phyloP scores from a whole-genome alignment of 768 basidiomycete genomes.

The Psilocybe tampanensis region DNA sequence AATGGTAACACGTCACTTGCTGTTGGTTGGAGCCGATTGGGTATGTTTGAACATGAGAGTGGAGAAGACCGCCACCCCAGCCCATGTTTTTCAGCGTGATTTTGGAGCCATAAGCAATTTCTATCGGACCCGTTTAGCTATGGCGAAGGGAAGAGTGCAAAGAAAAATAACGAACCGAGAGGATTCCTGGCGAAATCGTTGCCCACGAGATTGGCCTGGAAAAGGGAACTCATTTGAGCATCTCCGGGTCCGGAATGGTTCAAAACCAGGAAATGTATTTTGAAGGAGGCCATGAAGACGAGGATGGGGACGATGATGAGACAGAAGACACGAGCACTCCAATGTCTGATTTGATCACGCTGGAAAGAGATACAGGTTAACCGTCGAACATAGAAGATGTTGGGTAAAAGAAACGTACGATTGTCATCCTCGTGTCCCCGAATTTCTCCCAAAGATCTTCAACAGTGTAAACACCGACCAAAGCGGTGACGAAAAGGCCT shows the following conservation, averaged over 20 bases:
- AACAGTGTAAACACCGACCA: conserved; percentile 94
- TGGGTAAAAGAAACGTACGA: conserved; percentile 52
- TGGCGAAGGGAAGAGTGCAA: neutral
- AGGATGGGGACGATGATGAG: conserved; percentile 89
- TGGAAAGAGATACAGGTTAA: conserved; percentile 29
- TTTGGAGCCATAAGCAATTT: conserved; percentile 88
- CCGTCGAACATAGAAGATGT: conserved; percentile 2
- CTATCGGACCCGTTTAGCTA: conserved; percentile 43
- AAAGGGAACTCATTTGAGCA: conserved; percentile 97
- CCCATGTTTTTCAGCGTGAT: conserved; percentile 96
- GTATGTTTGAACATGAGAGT: conserved; percentile 96
- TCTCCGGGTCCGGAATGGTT: conserved; percentile 96
- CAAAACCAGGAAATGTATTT: conserved; percentile 92
- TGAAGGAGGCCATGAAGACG: conserved; percentile 94
- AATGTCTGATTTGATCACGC: conserved; percentile 89
- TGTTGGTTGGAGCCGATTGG: conserved; percentile 92
- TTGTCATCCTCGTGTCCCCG: conserved; percentile 90
- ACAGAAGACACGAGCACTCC: conserved; percentile 83
- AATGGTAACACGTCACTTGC: conserved; percentile 98
- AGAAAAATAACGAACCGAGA: conserved; percentile 54
- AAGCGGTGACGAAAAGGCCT: conserved; percentile 91
- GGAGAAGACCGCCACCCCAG: conserved; percentile 94
- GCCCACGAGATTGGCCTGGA: conserved; percentile 94
- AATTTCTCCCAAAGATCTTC: conserved; percentile 99
- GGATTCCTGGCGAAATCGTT: conserved; percentile 95